Evolutionary conservation across 495 filamentous ascomycete genomes (phyloP), one percentile per base, ranked within the genome.

Genomic region (Gamarada debralockiae): DNA sequence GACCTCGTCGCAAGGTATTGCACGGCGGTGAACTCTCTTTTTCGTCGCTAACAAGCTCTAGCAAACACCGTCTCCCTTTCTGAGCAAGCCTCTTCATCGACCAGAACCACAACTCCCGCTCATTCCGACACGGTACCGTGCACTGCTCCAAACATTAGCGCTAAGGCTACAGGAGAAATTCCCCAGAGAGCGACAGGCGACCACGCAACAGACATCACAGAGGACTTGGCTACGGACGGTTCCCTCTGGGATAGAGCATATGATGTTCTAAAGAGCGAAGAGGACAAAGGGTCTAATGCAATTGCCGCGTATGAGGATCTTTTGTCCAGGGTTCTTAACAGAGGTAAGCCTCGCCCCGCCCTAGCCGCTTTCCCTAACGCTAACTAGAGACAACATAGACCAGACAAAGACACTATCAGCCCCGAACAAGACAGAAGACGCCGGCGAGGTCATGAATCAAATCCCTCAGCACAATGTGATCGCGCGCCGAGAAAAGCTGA

Each of bases 201-300:
- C 31, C 31, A 34, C 7, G 31, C 31, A 14, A 14, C 7, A 34
- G 31, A 34, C 31, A 34, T 34, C 31, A 14, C 31, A 34, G n/a
- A n/a, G n/a, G 31, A 14, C 31, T 34, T 14, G 14, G 31, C 31
- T 14, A 34, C 31, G 14, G 31, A 34, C 31, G 31, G 31, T 34
- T 67, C 40, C 79, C 58, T 9, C 44, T 61, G n/a, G 73, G 73
- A 52, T 67, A 70, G 15, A 48, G 48, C 21, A 31, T 52, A 52
- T 52, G 50, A 46, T 52, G 29, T 13, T 45, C 50, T 52, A 25
- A 45, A 52, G 14, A 25, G 24, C 3, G 39, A 46, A 25, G 29
- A 52, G 39, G 36, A 45, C 3, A 25, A 46, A 36, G 24, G 46
- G 39, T 38, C 17, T 12, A 46, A 46, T 22, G 5, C 46, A 45